Conservation (phyloP, 2,329 filamentous ascomycete genomes). For the Fusarium sp. region DNA sequence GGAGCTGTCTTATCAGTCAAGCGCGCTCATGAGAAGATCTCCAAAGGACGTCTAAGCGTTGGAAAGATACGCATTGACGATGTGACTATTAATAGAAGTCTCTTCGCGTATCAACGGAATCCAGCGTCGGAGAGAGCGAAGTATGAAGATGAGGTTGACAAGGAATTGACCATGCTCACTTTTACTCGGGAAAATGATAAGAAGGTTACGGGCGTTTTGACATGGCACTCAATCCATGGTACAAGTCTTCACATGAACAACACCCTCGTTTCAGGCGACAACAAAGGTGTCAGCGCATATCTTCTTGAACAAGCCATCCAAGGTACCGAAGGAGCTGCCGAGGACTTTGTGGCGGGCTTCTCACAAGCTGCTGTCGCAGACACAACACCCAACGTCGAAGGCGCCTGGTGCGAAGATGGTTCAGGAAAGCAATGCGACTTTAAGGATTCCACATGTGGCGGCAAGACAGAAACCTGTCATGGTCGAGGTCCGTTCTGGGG, state of each 20-base stretch:
- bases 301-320: neutral
- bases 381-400: constrained; percentile 4
- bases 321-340: neutral
- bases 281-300: constrained; percentile 13
- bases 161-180: constrained; percentile 16
- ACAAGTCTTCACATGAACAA: constrained; percentile 21
- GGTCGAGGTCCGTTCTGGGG: constrained; percentile 14
- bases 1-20: constrained; percentile 2
- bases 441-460: neutral
- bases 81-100: constrained; percentile 17
- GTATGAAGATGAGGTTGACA: constrained; percentile 9
- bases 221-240: neutral
- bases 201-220: neutral
- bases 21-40: constrained; percentile 1
- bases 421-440: constrained; percentile 12
- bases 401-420: constrained; percentile 13
- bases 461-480: neutral
- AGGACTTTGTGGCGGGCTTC: constrained; percentile 2
- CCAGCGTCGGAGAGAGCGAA: neutral
- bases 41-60: constrained; percentile 1
- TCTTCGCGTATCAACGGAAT: neutral
- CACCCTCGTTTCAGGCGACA: neutral
- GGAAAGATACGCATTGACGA: constrained; percentile 10
- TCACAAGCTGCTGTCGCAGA: constrained; percentile 5
- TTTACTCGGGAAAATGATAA: neutral